phyloP scores from a whole-genome alignment of 352 stramenopile genomes.

The Globisporangium alternatum region DNA sequence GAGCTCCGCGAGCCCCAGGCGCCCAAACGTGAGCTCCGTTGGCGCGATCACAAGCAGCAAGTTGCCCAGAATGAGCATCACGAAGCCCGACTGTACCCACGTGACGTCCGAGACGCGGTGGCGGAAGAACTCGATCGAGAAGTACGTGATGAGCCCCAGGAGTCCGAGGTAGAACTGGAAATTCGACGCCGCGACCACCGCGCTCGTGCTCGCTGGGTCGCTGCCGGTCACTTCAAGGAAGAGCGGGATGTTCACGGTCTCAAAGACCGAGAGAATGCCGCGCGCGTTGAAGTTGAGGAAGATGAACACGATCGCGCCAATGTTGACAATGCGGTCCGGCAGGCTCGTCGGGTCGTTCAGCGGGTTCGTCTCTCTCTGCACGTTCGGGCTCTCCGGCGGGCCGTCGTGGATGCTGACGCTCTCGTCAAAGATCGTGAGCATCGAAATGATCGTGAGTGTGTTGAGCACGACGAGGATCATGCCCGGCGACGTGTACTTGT shows the following conservation, averaged over 20 bases:
- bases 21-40: slow-evolving; percentile 41
- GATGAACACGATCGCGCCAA: slow-evolving; percentile 74
- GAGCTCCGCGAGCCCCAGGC: slow-evolving; percentile 52
- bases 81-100: slow-evolving; percentile 70
- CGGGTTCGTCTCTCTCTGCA: slow-evolving; percentile 34
- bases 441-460: slow-evolving; percentile 55
- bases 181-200: slow-evolving; percentile 69
- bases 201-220: slow-evolving; percentile 43
- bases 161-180: slow-evolving; percentile 82
- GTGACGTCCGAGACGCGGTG: slow-evolving; percentile 61
- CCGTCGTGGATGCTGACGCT: slow-evolving; percentile 56
- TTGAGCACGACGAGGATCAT: slow-evolving; percentile 66
- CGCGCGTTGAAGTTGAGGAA: slow-evolving; percentile 77
- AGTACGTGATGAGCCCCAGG: slow-evolving; percentile 72
- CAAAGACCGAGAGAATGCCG: slow-evolving; percentile 78
- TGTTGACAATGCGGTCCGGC: slow-evolving; percentile 66
- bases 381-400: slow-evolving; percentile 44
- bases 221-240: slow-evolving; percentile 68
- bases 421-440: slow-evolving; percentile 59
- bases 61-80: slow-evolving; percentile 61
- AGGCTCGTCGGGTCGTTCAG: slow-evolving; percentile 53
- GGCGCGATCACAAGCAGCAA: slow-evolving; percentile 48
- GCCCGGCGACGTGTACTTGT: slow-evolving; percentile 71
- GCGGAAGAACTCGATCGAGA: slow-evolving; percentile 77
- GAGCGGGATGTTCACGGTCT: slow-evolving; percentile 83